Conservation (phyloP, 108 stramenopile genomes). For the Cyclostephanos tholiformis region DNA sequence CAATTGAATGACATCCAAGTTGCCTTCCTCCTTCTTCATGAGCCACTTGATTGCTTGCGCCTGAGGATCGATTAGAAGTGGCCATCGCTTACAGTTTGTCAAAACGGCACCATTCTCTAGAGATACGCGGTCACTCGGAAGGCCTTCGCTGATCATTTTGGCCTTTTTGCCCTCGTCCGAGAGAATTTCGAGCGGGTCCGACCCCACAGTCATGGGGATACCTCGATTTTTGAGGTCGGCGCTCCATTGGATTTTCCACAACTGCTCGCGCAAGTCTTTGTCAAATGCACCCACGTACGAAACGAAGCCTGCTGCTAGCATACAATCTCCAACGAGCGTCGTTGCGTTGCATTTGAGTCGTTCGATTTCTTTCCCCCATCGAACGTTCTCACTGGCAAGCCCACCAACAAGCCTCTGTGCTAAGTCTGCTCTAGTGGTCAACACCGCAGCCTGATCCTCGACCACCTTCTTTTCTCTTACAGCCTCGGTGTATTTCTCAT, state of each 20-base stretch:
- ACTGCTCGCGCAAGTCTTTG: slow-evolving; percentile 68
- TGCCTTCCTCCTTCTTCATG: slow-evolving; percentile 67
- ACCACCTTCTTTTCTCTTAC: slow-evolving; percentile 81
- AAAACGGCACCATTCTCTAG: slow-evolving; percentile 92
- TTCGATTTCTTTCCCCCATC: slow-evolving; percentile 88
- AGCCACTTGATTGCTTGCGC: slow-evolving; percentile 94
- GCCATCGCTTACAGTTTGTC: slow-evolving; percentile 89
- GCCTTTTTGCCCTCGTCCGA: slow-evolving; percentile 82
- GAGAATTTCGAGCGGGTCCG: slow-evolving; percentile 82
- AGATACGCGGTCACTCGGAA: slow-evolving; percentile 89
- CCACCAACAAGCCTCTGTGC: slow-evolving; percentile 88
- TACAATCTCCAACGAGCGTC: slow-evolving; percentile 87
- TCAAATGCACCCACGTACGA: slow-evolving; percentile 94
- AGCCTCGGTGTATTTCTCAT: slow-evolving; percentile 65
- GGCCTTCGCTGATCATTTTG: slow-evolving; percentile 86
- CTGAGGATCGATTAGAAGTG: slow-evolving; percentile 80
- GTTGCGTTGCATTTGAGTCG: slow-evolving; percentile 62
- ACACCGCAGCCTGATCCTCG: slow-evolving; percentile 77
- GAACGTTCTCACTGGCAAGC: slow-evolving; percentile 84
- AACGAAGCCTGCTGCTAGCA: slow-evolving; percentile 90
- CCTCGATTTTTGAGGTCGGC: slow-evolving; percentile 64
- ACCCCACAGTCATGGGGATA: slow-evolving; percentile 76
- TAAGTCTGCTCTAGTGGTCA: slow-evolving; percentile 68
- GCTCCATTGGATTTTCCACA: slow-evolving; percentile 80
- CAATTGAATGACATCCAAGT: slow-evolving; percentile 65